Base-by-base conservation (phyloP, 129 eudicot genomes). In the Flaveria bidentis region DNA sequence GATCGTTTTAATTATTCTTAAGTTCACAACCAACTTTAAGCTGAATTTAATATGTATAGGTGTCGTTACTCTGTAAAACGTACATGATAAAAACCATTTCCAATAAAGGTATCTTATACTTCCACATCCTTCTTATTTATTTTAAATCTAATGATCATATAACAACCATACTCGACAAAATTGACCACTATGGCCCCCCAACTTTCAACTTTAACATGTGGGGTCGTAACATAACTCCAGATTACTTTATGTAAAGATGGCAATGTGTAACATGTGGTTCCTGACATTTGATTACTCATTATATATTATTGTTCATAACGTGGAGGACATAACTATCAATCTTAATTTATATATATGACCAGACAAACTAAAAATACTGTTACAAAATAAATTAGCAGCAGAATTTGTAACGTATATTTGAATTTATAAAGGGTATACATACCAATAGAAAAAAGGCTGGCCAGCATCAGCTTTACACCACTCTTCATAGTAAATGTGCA, bases 401-500 rank as follows among this genome's bases (percentile, higher is more conserved):
- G n/a, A 23, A 25, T 0, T 17, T 56, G 14, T 22, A 57, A 57
- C 39, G 36, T 10, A 4, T 58, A n/a, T 28, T 18, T 16, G 45
- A 63, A 64, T 15, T 55, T 7, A 57, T 25, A 69, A 45, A 69
- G 36, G 26, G 25, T 26, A 17, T 56, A 1, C 25, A 49, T 60
- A 94, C 99, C 99, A 94, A 83, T 84, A 94, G 86, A 94, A 94
- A 81, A 94, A 94, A 51, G 96, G 99, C 55, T 94, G 97, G 33
- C 99, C 97, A 52, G 93, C 87, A 73, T 87, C 90, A 46, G 89
- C 71, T 80, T 89, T 83, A 73, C 99, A 79, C 99, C 99, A 94
- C 82, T 85, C 96, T 20, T 91, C 93, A 58, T 91, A 94, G 71
- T 94, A 94, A 14, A 80, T 5, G 82, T 89, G 93, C 83, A 91